Conservation (phyloP, 805 yeast species). For the Jamesozyma gamospora region DNA sequence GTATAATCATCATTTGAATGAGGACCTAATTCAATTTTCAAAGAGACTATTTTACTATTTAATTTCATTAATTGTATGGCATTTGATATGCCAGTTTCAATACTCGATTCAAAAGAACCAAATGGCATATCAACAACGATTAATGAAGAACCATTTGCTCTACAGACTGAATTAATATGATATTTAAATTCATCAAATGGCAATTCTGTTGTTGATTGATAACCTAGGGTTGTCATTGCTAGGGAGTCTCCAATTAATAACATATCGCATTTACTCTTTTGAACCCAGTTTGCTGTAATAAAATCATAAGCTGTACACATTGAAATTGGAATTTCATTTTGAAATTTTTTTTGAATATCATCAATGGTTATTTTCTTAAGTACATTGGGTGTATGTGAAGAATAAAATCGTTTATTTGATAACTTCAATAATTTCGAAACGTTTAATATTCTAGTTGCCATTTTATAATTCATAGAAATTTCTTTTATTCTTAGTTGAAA, state of each 20-base stretch:
- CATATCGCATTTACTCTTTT: slow-evolving; percentile 55
- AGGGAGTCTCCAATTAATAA: slow-evolving; percentile 84
- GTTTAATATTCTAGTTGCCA: too few species aligned
- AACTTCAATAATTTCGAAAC: neutral
- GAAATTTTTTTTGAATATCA: slow-evolving; percentile 31
- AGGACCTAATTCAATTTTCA: slow-evolving; percentile 72
- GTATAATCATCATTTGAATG: slow-evolving; percentile 34
- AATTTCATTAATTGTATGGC: slow-evolving; percentile 39
- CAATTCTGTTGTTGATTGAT: slow-evolving; percentile 62
- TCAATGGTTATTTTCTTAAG: slow-evolving; percentile 22
- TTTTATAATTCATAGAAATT: too few species aligned
- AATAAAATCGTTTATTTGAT: slow-evolving; percentile 1
- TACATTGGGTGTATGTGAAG: neutral
- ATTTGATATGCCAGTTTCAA: slow-evolving; percentile 58
- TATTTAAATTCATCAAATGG: slow-evolving; percentile 71
- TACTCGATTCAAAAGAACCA: slow-evolving; percentile 67
- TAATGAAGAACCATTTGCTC: slow-evolving; percentile 60
- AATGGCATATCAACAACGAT: slow-evolving; percentile 82
- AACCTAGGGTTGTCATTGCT: slow-evolving; percentile 86
- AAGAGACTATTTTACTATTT: slow-evolving; percentile 20
- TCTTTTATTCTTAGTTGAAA: too few species aligned
- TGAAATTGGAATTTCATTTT: slow-evolving; percentile 33
- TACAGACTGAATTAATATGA: slow-evolving; percentile 62
- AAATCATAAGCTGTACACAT: slow-evolving; percentile 84
- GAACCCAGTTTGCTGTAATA: slow-evolving; percentile 64